Conservation (phyloP, 2,329 filamentous ascomycete species). For the Claviceps spartinae region DNA sequence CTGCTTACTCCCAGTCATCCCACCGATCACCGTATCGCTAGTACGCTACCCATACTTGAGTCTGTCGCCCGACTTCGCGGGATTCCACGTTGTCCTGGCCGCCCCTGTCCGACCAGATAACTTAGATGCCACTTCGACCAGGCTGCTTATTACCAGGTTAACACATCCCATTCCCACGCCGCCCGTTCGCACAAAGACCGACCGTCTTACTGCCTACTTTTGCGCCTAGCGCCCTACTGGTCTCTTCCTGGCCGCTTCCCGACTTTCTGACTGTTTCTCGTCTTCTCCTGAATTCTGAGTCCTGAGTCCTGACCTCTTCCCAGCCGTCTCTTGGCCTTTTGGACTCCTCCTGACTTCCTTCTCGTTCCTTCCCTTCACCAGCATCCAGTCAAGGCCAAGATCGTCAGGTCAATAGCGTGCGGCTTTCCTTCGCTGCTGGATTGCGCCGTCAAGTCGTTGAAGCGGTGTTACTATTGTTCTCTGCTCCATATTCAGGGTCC, state of each 20-base stretch:
- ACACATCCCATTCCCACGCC: too few species aligned
- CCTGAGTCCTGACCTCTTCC: neutral
- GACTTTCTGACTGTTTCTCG: too few species aligned
- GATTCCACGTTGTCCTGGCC: neutral
- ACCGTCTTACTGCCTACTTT: neutral
- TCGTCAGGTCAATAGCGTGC: neutral
- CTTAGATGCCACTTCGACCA: neutral
- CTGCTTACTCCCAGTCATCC: too few species aligned
- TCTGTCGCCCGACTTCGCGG: neutral
- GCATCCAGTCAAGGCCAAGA: neutral
- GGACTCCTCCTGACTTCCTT: neutral
- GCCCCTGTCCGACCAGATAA: neutral
- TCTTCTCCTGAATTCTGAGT: too few species aligned
- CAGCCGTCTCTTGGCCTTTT: neutral
- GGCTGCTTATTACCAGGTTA: too few species aligned
- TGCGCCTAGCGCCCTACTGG: too few species aligned
- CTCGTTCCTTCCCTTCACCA: neutral
- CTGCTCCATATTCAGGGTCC: neutral
- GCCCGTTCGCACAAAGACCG: neutral
- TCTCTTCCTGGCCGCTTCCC: too few species aligned
- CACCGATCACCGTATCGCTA: too few species aligned
- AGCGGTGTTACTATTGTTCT: slow-evolving; percentile 3
- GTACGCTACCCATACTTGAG: too few species aligned
- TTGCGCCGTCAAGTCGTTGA: neutral
- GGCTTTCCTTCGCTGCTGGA: neutral